Evolutionary conservation across 176 grass and related monocot genomes (phyloP), one percentile per base, ranked within the genome.

Genomic region (Cenchrus americanus): DNA sequence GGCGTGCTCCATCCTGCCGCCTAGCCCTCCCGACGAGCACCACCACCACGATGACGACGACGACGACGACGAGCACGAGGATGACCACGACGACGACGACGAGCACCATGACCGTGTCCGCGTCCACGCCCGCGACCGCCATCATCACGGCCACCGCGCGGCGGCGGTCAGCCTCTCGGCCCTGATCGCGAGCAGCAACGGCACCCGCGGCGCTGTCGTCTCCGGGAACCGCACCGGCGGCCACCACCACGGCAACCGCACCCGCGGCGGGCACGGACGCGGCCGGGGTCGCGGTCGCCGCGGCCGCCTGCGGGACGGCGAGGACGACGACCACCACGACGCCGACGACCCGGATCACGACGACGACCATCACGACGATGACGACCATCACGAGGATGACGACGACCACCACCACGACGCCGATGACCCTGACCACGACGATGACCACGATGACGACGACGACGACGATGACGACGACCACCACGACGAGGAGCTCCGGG

Each of bases 1-100:
- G 74, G 94, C 94, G 0, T 97, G 94, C 30, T 82, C 89, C 47
- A 81, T 94, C 73, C 69, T 97, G 15, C 88, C 87, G 7, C 94
- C 85, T 21, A 87, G 78, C 10, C 70, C 63, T 0, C 80, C 65
- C 26, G 88, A 90, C 54, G 81, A 85, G 66, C 83, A 92, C n/a
- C 52, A 83, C 57, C 12, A 82, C 44, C 19, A 71, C 48, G 14
- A 83, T 10, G 37, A 63, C 2, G n/a, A 88, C 1, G 49, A 83
- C 0, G 47, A 81, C 4, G 78, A 83, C 0, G 74, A 69, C 0
- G 65, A 88, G 0, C n/a, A 80, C 1, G 46, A 66, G 0, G 15
- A 70, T 0, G 47, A 66, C 0, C 51, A 74, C 0, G 73, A 68
- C 5, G 42, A 80, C 3, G 58, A 61, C 5, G 47, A 54, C 8